Evolutionary conservation across 2,329 filamentous ascomycete genomes (phyloP), one percentile per base, ranked within the genome.

Genomic region (Seiridium cupressi): DNA sequence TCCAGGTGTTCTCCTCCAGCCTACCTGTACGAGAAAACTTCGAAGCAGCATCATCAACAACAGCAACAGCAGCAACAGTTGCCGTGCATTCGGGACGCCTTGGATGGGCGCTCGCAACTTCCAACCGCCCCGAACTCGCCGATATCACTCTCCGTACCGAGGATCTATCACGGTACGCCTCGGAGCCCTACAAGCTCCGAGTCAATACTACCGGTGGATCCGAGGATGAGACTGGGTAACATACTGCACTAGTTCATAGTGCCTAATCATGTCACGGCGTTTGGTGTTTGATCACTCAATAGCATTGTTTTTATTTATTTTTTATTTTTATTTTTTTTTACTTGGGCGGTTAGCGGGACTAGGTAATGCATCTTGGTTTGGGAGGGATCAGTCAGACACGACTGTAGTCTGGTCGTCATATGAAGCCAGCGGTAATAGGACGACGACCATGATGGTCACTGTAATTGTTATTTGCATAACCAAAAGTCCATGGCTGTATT

Each of bases 91-190:
- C 65, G 72, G 35, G 70, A 69, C 42, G 73, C 75, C 47, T 63
- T 63, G 34, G 59, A 64, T 5, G 46, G 57, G 10, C 55, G 56
- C 9, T 57, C 64, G 5, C 69, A 70, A 46, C 62, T 74, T 4
- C 68, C 68, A 9, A 76, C 74, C 4, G 74, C 72, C 11, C 73
- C 74, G 6, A 76, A 65, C 62, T 75, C 74, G 4, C 74, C 74
- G 3, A 63, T 65, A 9, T 31, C 60, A 6, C 58, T 63, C 31
- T 32, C 55, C 9, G 47, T 55, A 11, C 55, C 62, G 36, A 49
- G 57, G 49, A 26, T 59, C 32, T 44, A 53, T 47, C n/a, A 18
- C 9, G 26, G 7, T 8, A 13, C 38, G 10, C 36, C 51, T 1
- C 10, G 38, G 26, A 42, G 51, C 3, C 35, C 38, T 7, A 8